Base-by-base conservation (phyloP, 2,329 filamentous ascomycete species). In the Microsporum canis region DNA sequence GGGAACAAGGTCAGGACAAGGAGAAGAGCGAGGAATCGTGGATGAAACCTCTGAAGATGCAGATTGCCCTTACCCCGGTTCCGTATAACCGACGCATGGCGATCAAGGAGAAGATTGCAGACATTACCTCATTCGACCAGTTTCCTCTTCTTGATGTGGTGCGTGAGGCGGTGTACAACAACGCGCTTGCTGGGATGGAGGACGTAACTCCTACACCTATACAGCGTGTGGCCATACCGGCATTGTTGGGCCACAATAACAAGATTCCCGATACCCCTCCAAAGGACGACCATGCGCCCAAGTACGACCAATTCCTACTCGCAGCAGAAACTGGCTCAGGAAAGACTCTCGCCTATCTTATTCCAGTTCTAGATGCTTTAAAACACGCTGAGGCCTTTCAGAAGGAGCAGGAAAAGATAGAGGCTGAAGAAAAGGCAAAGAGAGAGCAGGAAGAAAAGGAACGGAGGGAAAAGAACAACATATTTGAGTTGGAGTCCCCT, bases 271-370 rank as follows among this genome's bases (percentile, higher is more conserved):
- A 66, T 70, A 43, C 62, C 65, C 57, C 64, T 60, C 39, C 17
- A 17, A 51, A 61, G 43, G 65, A 73, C 34, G 71, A 74, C 57
- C 65, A 71, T 64, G 61, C 80, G 70, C 66, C 74, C 76, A 63
- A 82, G 78, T 75, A 82, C 69, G 77, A 84, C 60, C 80, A 85
- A 59, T 96, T 89, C 70, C 80, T 99, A 10, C 80, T 99, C 57
- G 94, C 94, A 3, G 94, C 94, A 8, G 94, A 99, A 78, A 99
- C 94, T 0, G 94, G 94, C 10, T 97, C 94, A 0, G 94, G 94
- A 63, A 99, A 99, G 78, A 99, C 94, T 0, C 78, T 99, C 64
- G 90, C 94, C 6, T 99, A 99, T 71, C 78, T 97, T 3, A 75
- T 96, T 3, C 95, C 94, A 0, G 82, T 87, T 14, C 79, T 99